These are phyloP conservation scores for Hibiscus syriacus DNA, from an alignment of 345 rosid species.

Conservation along the genomic window DNA sequence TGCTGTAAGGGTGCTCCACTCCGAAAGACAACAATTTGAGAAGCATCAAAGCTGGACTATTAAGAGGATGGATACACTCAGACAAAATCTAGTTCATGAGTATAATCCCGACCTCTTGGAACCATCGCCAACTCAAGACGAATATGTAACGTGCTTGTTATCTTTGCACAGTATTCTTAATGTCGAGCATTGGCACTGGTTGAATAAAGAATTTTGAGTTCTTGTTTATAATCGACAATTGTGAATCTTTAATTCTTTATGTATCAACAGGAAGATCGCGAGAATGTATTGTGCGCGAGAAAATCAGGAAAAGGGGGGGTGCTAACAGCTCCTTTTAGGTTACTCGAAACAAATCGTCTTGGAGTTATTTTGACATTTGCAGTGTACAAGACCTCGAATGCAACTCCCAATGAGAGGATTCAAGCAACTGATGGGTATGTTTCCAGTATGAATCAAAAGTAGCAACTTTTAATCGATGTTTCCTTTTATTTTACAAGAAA, in stretches of 20 bases:
- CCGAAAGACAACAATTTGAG: constrained; percentile 86
- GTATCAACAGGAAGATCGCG: constrained; percentile 72
- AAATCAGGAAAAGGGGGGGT: constrained; percentile 87
- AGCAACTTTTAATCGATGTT: background rate
- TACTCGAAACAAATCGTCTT: constrained; percentile 81
- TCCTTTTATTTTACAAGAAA: background rate
- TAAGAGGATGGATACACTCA: constrained; percentile 65
- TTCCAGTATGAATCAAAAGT: constrained; percentile 4
- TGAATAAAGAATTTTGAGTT: background rate
- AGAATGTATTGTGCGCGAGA: constrained; percentile 85
- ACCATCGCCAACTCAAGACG: constrained; percentile 78
- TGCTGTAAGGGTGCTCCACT: constrained; percentile 82
- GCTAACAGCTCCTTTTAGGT: constrained; percentile 88
- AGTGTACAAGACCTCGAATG: constrained; percentile 73
- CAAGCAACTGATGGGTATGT: constrained; percentile 85
- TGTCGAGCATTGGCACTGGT: background rate
- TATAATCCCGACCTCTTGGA: constrained; percentile 47
- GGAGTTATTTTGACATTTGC: constrained; percentile 96
- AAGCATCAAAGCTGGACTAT: constrained; percentile 91
- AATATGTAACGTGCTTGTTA: constrained; percentile 98
- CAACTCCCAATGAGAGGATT: constrained; percentile 71
- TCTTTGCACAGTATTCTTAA: constrained; percentile 60
- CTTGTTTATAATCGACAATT: constrained; percentile 1
- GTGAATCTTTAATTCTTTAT: constrained; percentile 1
- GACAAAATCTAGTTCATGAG: constrained; percentile 73